Evolutionary conservation across 805 yeast species (phyloP).

Genomic region (Yarrowia bubula): DNA sequence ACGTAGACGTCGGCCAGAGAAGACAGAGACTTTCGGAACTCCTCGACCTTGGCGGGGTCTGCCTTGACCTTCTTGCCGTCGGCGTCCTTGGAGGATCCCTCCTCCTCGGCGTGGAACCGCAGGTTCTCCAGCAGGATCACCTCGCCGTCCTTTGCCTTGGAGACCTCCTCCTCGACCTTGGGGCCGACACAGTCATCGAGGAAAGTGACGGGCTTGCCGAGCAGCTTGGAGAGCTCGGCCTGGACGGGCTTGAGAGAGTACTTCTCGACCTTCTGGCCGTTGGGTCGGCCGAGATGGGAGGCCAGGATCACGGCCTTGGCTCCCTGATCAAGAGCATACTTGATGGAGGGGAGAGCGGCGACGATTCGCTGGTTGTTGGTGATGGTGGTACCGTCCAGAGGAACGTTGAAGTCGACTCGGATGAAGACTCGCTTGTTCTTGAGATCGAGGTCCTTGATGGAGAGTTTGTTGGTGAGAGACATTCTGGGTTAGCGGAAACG

Average conservation of each 20-base stretch:
- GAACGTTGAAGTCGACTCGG: constrained; percentile 69
- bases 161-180: constrained; percentile 79
- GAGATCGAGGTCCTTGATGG: constrained; percentile 86
- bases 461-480: constrained; percentile 92
- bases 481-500: constrained; percentile 42
- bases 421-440: constrained; percentile 94
- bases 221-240: constrained; percentile 75
- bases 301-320: constrained; percentile 92
- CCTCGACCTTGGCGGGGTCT: constrained; percentile 73
- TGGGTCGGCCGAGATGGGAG: constrained; percentile 99
- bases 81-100: constrained; percentile 80
- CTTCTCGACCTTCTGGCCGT: constrained; percentile 83
- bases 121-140: constrained; percentile 93
- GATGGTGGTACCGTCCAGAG: constrained; percentile 87
- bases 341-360: constrained; percentile 98
- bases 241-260: constrained; percentile 94
- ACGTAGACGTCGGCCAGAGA: constrained; percentile 94
- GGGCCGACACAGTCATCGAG: constrained; percentile 89
- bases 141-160: constrained; percentile 71
- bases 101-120: constrained; percentile 95
- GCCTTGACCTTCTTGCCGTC: constrained; percentile 96
- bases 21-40: constrained; percentile 87
- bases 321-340: constrained; percentile 85
- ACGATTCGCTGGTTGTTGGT: constrained; percentile 99
- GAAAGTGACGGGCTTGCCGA: constrained; percentile 74